Base-by-base conservation (phyloP, 1,139 yeast species). In the Kurtzmaniella natalensis region DNA sequence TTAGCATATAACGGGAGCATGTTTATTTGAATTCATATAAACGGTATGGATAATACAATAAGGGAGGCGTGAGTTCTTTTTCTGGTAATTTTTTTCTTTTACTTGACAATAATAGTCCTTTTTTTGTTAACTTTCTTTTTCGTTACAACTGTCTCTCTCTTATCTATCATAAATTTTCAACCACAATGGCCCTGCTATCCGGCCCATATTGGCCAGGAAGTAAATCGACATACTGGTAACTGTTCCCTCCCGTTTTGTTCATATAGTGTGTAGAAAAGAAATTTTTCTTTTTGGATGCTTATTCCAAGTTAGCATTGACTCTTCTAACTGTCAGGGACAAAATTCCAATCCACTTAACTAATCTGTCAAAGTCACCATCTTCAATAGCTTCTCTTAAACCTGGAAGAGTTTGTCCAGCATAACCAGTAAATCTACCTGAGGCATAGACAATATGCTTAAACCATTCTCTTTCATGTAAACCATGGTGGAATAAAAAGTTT, bases 361-460 rank as follows among this genome's bases (percentile, higher is more conserved):
- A 70, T 23, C 74, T 61, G 18, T 64, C 67, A 22, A 67, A 57
- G 44, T 82, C 79, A 0, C 53, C 48, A 50, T 85, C 95, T 53
- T 86, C 94, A 32, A 84, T 57, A 0, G 94, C 86, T 54, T 87
- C 95, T 25, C 74, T 72, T 38, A 87, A 64, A 1, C 89, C 92
- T 1, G 96, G 95, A 42, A 83, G 69, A 14, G 80, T 74, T 47
- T 82, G 88, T 2, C 94, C 95, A 15, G 85, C 82, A 49, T 87
- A 87, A 1, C 96, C 96, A 2, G 94, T 83, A 56, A 70, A 80
- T 50, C 94, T 68, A 3, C 95, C 95, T 35, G 92, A 79, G 3
- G 95, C 94, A 55, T 72, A 86, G 3, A 85, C 76, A 41, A 84
- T 71, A 58, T 88, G 95, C 59, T 81, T 85, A 63, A 81, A 88